Conservation (phyloP, 768 basidiomycete species). For the Amanita pallidorosea region DNA sequence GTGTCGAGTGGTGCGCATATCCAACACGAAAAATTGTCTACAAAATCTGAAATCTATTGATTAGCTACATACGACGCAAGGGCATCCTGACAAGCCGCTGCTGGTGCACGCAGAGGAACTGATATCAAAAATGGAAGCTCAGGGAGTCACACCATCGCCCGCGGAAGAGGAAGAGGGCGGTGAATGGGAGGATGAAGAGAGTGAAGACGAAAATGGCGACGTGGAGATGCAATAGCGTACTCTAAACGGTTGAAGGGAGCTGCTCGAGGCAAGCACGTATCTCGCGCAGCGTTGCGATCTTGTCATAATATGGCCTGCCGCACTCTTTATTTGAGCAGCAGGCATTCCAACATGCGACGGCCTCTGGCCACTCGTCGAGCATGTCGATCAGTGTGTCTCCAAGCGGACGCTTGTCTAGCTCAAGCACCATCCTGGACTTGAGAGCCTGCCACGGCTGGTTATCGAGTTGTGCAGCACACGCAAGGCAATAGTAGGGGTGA, state of each 20-base stretch:
- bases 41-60: slow-evolving; percentile 5
- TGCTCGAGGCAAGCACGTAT: slow-evolving; percentile 20
- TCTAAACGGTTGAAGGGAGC: slow-evolving; percentile 13
- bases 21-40: background rate
- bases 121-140: slow-evolving; percentile 49
- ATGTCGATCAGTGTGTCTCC: slow-evolving; percentile 25
- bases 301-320: slow-evolving; percentile 23
- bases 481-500: slow-evolving; percentile 16
- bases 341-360: slow-evolving; percentile 27
- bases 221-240: slow-evolving; percentile 42
- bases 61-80: slow-evolving; percentile 61
- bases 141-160: slow-evolving; percentile 56
- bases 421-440: slow-evolving; percentile 26
- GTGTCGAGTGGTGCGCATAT: slow-evolving; percentile 57
- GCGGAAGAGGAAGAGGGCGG: slow-evolving; percentile 41
- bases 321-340: slow-evolving; percentile 21
- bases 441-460: slow-evolving; percentile 29
- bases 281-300: slow-evolving; percentile 20
- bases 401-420: slow-evolving; percentile 27
- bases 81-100: slow-evolving; percentile 66
- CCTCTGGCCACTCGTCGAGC: slow-evolving; percentile 33
- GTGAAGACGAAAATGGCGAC: slow-evolving; percentile 55
- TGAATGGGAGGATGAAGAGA: slow-evolving; percentile 61
- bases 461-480: slow-evolving; percentile 22
- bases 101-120: slow-evolving; percentile 71